phyloP scores from a whole-genome alignment of 2,329 filamentous ascomycete genomes.

The Talaromyces sp. region DNA sequence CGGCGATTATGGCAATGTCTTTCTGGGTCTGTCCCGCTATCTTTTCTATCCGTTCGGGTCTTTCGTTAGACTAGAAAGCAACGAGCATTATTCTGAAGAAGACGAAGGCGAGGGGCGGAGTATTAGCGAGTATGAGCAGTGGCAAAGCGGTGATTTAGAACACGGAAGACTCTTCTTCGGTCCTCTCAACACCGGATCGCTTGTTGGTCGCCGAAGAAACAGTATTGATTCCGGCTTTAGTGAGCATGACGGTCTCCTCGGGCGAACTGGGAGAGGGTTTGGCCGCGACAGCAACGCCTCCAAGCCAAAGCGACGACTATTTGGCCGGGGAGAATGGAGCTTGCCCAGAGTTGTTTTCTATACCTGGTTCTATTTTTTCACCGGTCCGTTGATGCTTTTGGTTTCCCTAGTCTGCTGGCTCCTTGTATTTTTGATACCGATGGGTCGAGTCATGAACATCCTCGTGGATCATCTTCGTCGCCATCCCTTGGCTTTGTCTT shows the following conservation, averaged over 20 bases:
- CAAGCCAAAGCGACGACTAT: slow-evolving; percentile 73
- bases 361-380: slow-evolving; percentile 87
- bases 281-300: slow-evolving; percentile 37
- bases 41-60: slow-evolving; percentile 96
- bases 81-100: slow-evolving; percentile 90
- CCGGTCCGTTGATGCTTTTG: slow-evolving; percentile 79
- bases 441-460: slow-evolving; percentile 91
- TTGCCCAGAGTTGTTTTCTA: slow-evolving; percentile 94
- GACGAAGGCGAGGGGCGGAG: slow-evolving; percentile 93
- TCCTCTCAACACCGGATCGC: slow-evolving; percentile 67
- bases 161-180: slow-evolving; percentile 96
- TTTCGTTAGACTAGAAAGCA: slow-evolving; percentile 87
- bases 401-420: slow-evolving; percentile 92
- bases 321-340: slow-evolving; percentile 94
- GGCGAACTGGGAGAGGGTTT: slow-evolving; percentile 55
- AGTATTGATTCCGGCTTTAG: slow-evolving; percentile 77
- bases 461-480: slow-evolving; percentile 87
- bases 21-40: slow-evolving; percentile 80
- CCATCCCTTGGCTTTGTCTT: slow-evolving; percentile 87
- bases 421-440: slow-evolving; percentile 94
- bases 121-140: slow-evolving; percentile 98
- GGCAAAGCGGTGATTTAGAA: slow-evolving; percentile 96
- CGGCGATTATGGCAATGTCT: slow-evolving; percentile 76
- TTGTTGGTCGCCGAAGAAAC: slow-evolving; percentile 79
- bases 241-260: slow-evolving; percentile 86